Evolutionary conservation across 257 asterid genomes (phyloP), one percentile per base, ranked within the genome.

Genomic region (Thymus quinquecostatus): DNA sequence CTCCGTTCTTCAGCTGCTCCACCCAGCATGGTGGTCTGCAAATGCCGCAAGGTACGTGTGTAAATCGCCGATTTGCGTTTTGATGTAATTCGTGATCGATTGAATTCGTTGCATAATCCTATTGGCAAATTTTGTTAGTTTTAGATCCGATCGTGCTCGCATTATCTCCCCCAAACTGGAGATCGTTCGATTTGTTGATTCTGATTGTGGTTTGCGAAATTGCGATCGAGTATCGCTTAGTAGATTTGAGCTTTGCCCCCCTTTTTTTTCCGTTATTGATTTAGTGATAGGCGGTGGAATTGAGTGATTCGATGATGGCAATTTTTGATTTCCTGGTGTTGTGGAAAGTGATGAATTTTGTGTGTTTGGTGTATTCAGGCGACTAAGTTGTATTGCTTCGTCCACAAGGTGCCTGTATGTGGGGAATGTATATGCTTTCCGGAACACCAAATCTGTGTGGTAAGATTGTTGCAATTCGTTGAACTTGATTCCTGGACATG

Each of bases 381-480:
- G 51, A 91, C 98, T 41, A 94, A 94, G 76, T 73, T 94, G 69
- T 91, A 94, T 82, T 94, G 98, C 89, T 94, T 94, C 77, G 97
- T 91, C 79, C 98, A 94, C 92, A 94, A 94, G 85, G 95, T 91
- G 75, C 96, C 97, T 27, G 90, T 94, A 60, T 94, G 98, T 68
- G 98, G 97, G 71, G 96, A 91, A 82, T 94, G 98, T 77, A 86
- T 94, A 76, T 94, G 97, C 86, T 89, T 86, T 66, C 88, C 92
- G 3, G 98, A 94, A 80, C 98, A 94, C 80, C 97, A 86, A 81
- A 85, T 86, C 60, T 94, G 98, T 64, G 97, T 89, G 98, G 98
- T 94, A 94, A 59, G 87, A 66, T 81, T 69, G 10, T 64, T 53
- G 11, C 33, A 43, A 30, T 41, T 64, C 43, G 10, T 59, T 8